Evolutionary conservation across 1,284 basidiomycete genomes (phyloP).

Genomic region (Cutaneotrichosporon sp.): DNA sequence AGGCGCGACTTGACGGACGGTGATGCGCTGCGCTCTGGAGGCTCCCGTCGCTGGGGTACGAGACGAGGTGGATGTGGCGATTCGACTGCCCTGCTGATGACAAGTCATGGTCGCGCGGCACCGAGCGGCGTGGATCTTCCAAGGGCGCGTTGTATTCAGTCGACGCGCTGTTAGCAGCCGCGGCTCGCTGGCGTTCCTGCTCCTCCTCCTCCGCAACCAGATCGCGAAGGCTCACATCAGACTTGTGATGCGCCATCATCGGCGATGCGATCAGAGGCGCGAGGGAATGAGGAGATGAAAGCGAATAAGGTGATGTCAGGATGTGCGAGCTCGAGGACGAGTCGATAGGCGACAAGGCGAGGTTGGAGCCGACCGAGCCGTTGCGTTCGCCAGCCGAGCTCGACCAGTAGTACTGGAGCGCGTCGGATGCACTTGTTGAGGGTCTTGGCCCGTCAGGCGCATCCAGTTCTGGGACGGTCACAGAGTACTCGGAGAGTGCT

Average conservation of each 20-base stretch:
- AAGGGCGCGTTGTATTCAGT: neutral
- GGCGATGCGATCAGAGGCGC: neutral
- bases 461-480: neutral
- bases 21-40: neutral
- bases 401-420: constrained; percentile 49
- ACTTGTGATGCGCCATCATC: constrained; percentile 6
- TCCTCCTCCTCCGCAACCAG: constrained; percentile 16
- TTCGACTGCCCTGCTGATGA: constrained; percentile 17
- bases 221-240: constrained; percentile 15
- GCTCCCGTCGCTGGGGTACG: constrained; percentile 20
- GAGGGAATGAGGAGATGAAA: constrained; percentile 22
- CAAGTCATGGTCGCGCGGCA: constrained; percentile 1
- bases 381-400: constrained; percentile 42
- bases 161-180: constrained; percentile 1
- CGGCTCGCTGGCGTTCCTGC: neutral
- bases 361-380: constrained; percentile 33
- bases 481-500: constrained; percentile 23
- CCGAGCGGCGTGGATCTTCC: neutral
- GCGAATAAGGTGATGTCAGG: constrained; percentile 24
- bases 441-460: constrained; percentile 14
- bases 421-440: constrained; percentile 42
- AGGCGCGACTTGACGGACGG: neutral
- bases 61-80: constrained; percentile 26
- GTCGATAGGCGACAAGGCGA: constrained; percentile 28
- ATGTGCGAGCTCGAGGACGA: constrained; percentile 7